These are phyloP conservation scores for Luffa aegyptiaca DNA, from an alignment of 306 rosid species.

Conservation along the genomic window DNA sequence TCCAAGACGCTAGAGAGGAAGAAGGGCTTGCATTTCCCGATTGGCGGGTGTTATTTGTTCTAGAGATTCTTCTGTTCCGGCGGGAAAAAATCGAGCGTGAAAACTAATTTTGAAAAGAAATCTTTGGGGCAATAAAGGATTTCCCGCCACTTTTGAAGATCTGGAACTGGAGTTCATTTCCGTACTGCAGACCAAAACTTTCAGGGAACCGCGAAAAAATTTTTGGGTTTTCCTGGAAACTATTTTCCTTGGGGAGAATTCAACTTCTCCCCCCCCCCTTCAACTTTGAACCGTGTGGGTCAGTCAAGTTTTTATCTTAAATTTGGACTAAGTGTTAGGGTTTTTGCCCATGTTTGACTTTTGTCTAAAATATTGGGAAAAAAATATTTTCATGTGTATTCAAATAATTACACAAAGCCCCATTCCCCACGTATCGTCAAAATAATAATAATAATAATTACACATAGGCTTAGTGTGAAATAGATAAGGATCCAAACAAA, in stretches of 20 bases:
- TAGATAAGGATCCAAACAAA: too few species aligned
- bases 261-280: background rate
- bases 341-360: background rate
- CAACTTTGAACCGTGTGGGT: background rate
- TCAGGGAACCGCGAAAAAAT: background rate
- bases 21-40: background rate
- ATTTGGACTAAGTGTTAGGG: background rate
- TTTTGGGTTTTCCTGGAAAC: background rate
- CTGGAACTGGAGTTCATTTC: background rate
- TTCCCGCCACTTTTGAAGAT: conserved; percentile 3
- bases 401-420: too few species aligned
- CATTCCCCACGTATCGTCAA: too few species aligned
- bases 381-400: too few species aligned
- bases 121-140: background rate
- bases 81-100: background rate
- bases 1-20: background rate
- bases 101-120: background rate
- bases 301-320: too few species aligned
- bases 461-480: too few species aligned
- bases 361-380: too few species aligned
- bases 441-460: too few species aligned
- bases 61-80: background rate
- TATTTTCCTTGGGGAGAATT: background rate
- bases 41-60: background rate
- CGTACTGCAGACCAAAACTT: background rate